Evolutionary conservation across 1,139 yeast genomes (phyloP).

Genomic region (Yamadazyma friedrichii): DNA sequence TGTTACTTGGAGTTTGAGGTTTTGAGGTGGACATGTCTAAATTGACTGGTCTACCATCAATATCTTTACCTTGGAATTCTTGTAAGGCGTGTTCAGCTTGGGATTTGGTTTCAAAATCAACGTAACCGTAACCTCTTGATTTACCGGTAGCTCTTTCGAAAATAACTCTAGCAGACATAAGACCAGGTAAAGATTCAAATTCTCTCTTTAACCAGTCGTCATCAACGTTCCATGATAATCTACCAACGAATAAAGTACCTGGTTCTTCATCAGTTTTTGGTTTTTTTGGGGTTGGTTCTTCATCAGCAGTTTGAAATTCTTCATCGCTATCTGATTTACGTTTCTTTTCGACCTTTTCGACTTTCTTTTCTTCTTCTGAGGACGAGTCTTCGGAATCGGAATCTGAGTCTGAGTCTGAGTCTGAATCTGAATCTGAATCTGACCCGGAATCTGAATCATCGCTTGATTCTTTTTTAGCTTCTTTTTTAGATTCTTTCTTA

Average conservation of each 20-base stretch:
- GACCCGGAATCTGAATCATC: slow-evolving; percentile 26
- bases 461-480: slow-evolving; percentile 15
- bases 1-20: slow-evolving; percentile 56
- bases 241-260: slow-evolving; percentile 91
- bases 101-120: slow-evolving; percentile 77
- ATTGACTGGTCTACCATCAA: slow-evolving; percentile 96
- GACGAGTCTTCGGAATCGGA: slow-evolving; percentile 23
- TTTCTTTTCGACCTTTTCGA: slow-evolving; percentile 26
- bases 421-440: slow-evolving; percentile 19
- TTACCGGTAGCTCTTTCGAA: slow-evolving; percentile 90
- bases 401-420: slow-evolving; percentile 26
- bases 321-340: slow-evolving; percentile 34
- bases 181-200: slow-evolving; percentile 82
- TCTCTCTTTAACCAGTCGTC: slow-evolving; percentile 90
- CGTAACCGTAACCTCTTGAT: slow-evolving; percentile 98
- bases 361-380: slow-evolving; percentile 18
- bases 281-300: slow-evolving; percentile 37
- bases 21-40: slow-evolving; percentile 87
- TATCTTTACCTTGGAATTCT: slow-evolving; percentile 87
- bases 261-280: slow-evolving; percentile 51
- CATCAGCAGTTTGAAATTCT: slow-evolving; percentile 26
- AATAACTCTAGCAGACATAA: slow-evolving; percentile 85
- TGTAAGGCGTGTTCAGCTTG: slow-evolving; percentile 86
- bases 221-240: slow-evolving; percentile 96
- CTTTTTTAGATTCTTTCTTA: slow-evolving; percentile 22